Conservation (phyloP, 108 stramenopile genomes). For the Pseudonitzschia multiseries region DNA sequence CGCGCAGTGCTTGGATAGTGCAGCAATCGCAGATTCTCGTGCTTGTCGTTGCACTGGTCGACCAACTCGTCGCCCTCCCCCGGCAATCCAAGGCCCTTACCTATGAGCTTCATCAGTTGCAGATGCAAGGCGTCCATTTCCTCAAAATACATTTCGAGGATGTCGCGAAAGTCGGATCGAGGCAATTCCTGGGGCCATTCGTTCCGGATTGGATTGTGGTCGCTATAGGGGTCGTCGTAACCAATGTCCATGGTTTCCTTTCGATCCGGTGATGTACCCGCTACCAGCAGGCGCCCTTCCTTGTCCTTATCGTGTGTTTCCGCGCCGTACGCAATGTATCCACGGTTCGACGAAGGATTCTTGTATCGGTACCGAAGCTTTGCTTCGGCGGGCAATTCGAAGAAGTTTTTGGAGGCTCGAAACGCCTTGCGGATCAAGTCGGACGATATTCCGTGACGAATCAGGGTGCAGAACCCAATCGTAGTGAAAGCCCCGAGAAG, state of each 20-base stretch:
- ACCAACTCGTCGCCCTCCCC: constrained; percentile 22
- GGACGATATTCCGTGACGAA: constrained; percentile 20
- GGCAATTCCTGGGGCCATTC: constrained; percentile 23
- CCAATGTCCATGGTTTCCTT: constrained; percentile 44
- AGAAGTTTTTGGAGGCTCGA: constrained; percentile 38
- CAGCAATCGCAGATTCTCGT: constrained; percentile 32
- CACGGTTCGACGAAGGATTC: constrained; percentile 46
- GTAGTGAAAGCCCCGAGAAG: constrained; percentile 24
- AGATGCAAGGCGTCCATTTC: constrained; percentile 34
- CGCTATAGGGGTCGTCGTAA: constrained; percentile 13
- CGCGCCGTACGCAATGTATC: constrained; percentile 57
- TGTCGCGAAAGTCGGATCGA: constrained; percentile 24
- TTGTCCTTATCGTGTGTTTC: constrained; percentile 34
- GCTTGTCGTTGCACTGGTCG: constrained; percentile 28
- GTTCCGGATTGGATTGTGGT: constrained; percentile 15
- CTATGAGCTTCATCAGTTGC: constrained; percentile 29
- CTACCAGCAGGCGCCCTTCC: constrained; percentile 17
- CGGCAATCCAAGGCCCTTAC: constrained; percentile 20
- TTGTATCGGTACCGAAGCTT: constrained; percentile 56
- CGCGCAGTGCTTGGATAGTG: constrained; percentile 30
- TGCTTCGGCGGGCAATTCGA: constrained; percentile 34
- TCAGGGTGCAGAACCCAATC: constrained; percentile 28
- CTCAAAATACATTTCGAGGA: constrained; percentile 49
- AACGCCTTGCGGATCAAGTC: constrained; percentile 24
- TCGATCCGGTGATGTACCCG: constrained; percentile 12